phyloP scores from a whole-genome alignment of 768 basidiomycete species.

The Postia placenta region DNA sequence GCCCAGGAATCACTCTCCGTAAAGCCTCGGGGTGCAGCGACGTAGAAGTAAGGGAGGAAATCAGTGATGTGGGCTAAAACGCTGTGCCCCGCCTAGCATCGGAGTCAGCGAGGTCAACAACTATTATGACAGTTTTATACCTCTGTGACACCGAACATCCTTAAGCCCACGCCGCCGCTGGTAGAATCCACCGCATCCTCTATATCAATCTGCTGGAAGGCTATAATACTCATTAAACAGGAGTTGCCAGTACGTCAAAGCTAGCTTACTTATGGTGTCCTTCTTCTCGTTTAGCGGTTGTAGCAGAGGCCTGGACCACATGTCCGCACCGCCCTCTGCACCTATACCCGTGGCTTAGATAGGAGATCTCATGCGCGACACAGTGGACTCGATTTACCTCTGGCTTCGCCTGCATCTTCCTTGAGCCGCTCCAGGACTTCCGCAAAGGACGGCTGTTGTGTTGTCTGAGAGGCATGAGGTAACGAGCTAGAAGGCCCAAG shows the following conservation, averaged over 20 bases:
- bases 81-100: constrained; percentile 71
- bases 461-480: constrained; percentile 15
- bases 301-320: constrained; percentile 64
- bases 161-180: constrained; percentile 38
- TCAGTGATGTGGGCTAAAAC: constrained; percentile 77
- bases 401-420: constrained; percentile 23
- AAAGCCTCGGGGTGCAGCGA: constrained; percentile 84
- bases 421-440: constrained; percentile 33
- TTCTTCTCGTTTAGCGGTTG: constrained; percentile 48
- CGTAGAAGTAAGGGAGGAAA: constrained; percentile 91
- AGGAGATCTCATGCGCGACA: background rate
- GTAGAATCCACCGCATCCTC: constrained; percentile 53
- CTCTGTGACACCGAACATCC: constrained; percentile 91
- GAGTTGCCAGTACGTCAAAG: background rate
- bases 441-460: constrained; percentile 28
- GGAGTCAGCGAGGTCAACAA: background rate
- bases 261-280: constrained; percentile 60
- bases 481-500: constrained; percentile 15
- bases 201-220: constrained; percentile 96
- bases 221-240: constrained; percentile 29
- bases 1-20: constrained; percentile 55
- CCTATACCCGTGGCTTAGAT: constrained; percentile 29
- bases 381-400: constrained; percentile 13
- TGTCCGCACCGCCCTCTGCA: constrained; percentile 72
- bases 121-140: constrained; percentile 31